Percentiles rank a stretch among this genome's conserved stretches.
Evolutionary conservation across 2,329 filamentous ascomycete species (phyloP).

Genomic region (Ophidiomyces ophidiicola): DNA sequence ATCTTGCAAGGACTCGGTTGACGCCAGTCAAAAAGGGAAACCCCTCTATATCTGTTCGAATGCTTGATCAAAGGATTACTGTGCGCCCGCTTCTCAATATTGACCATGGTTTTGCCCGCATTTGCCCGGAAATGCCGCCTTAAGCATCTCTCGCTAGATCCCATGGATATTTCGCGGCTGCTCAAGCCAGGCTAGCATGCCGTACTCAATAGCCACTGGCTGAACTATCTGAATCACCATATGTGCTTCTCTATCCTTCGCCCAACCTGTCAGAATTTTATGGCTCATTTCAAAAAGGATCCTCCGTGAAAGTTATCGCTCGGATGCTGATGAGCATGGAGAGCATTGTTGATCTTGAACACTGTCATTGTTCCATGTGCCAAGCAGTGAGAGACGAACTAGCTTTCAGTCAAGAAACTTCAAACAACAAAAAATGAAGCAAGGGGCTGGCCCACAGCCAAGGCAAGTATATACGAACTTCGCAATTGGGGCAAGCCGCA

Average conservation of each 20-base stretch:
- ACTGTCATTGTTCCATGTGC: slow-evolving; percentile 40
- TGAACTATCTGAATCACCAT: slow-evolving; percentile 23
- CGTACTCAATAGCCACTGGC: slow-evolving; percentile 12
- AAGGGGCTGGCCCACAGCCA: slow-evolving; percentile 14
- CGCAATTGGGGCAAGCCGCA: slow-evolving; percentile 10
- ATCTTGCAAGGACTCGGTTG: background rate
- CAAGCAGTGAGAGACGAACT: slow-evolving; percentile 42
- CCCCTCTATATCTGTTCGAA: background rate
- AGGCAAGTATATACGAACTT: slow-evolving; percentile 13
- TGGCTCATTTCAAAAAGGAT: slow-evolving; percentile 47
- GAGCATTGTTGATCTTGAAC: slow-evolving; percentile 38
- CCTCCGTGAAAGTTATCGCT: slow-evolving; percentile 44
- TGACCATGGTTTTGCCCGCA: slow-evolving; percentile 12
- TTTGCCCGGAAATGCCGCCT: slow-evolving; percentile 16
- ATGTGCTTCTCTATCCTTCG: slow-evolving; percentile 15
- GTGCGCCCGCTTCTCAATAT: slow-evolving; percentile 38
- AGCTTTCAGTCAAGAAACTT: background rate
- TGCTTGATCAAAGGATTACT: slow-evolving; percentile 23
- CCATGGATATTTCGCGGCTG: slow-evolving; percentile 12
- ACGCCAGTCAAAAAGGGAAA: background rate
- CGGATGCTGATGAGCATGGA: slow-evolving; percentile 47
- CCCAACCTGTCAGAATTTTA: slow-evolving; percentile 22
- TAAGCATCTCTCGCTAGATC: slow-evolving; percentile 16
- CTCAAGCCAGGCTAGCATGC: slow-evolving; percentile 16
- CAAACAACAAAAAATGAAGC: too few relatives aligned